Evolutionary conservation across 2,329 filamentous ascomycete species (phyloP), one percentile per base, ranked within the genome.

Genomic region (Exutisphaerella laricina): DNA sequence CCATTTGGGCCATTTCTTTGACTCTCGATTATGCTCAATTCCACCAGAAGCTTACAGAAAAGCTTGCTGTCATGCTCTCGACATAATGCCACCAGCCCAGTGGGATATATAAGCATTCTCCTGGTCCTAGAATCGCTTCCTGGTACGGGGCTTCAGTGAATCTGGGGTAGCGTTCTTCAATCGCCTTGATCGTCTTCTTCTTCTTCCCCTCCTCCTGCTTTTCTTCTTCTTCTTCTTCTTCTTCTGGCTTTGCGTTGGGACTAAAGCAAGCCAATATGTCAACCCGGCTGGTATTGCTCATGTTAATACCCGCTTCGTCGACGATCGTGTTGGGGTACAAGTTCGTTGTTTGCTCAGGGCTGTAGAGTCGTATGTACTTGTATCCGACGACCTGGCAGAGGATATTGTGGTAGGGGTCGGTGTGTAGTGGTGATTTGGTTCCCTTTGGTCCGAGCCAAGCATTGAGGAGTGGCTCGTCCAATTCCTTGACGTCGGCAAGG

Each of bases 81-180:
- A 97, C 86, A 65, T 96, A 97, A 70, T 98, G 92, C 92, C 92
- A 98, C 90, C 92, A 98, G 0, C 90, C 92, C 4, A 87, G 75
- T 0, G 92, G 92, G 40, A 98, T 86, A 61, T 95, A 92, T 40
- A 98, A 62, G 51, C 81, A 84, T 40, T 98, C 88, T 0, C 90
- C 92, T 1, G 85, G 83, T 21, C 75, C 78, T 4, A 98, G 67
- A 1, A 97, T 75, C 43, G 82, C 82, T 58, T 98, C 92, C 23
- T 85, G 67, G 59, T 84, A 90, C 41, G 75, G 69, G 1, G 85
- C 72, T 0, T 72, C 63, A 36, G 63, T 63, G 51, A 94, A 85
- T 0, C 66, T 62, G 1, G 75, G 73, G 63, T 71, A 80, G 7
- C 33, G 23, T 7, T 48, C 26, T 16, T 65, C 54, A 12, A 64